phyloP scores from a whole-genome alignment of 345 rosid genomes.

The Adansonia digitata region DNA sequence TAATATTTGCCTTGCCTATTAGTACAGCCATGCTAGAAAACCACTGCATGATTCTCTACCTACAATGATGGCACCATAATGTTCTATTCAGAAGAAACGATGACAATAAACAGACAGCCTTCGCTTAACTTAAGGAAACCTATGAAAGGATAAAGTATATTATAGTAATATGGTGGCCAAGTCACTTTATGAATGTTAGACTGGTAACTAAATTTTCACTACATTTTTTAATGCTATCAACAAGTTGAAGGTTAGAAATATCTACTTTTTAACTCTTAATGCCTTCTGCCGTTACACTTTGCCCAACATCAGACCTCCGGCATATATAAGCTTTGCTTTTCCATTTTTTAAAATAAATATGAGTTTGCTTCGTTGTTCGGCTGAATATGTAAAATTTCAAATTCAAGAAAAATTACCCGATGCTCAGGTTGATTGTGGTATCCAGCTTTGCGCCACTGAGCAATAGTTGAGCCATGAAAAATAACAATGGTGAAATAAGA shows the following conservation, averaged over 20 bases:
- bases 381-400: background rate
- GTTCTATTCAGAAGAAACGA: background rate
- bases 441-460: conserved; percentile 97
- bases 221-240: background rate
- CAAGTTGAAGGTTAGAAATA: background rate
- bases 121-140: background rate
- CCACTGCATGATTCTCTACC: background rate
- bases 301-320: conserved; percentile 1
- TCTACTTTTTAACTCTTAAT: background rate
- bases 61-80: background rate
- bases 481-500: conserved; percentile 78
- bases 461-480: conserved; percentile 88
- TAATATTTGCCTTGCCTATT: background rate
- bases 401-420: conserved; percentile 43
- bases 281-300: background rate
- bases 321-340: background rate
- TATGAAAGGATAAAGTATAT: background rate
- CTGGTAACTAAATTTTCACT: background rate
- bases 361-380: background rate
- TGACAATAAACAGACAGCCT: background rate
- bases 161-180: background rate
- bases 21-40: background rate
- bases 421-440: conserved; percentile 89
- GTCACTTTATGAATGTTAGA: background rate
- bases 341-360: background rate